Percentiles rank a stretch among this genome's conserved stretches.
phyloP scores from a whole-genome alignment of 148 eudicot genomes.

The Gaultheria prostrata region DNA sequence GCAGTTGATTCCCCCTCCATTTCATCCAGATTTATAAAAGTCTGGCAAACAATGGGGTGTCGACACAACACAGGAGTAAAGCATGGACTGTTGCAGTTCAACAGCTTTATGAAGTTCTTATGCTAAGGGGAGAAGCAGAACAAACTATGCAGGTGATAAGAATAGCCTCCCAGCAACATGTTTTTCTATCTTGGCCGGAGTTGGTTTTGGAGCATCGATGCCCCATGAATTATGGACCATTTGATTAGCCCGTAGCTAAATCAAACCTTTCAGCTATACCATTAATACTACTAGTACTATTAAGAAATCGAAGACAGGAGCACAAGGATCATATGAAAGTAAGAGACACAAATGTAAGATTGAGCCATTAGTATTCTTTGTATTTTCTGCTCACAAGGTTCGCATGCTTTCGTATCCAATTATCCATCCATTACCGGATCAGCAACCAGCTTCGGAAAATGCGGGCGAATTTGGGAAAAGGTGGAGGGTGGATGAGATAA shows the following conservation, averaged over 20 bases:
- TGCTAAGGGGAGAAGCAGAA: neutral
- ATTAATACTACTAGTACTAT: neutral
- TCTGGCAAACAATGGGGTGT: neutral
- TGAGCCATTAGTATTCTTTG: neutral
- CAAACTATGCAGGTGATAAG: neutral
- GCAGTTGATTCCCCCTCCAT: neutral
- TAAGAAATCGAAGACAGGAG: neutral
- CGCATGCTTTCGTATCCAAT: neutral
- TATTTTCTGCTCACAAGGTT: neutral
- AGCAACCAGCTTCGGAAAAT: neutral
- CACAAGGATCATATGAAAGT: neutral
- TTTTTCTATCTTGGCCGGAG: neutral
- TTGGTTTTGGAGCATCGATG: neutral
- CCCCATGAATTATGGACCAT: neutral
- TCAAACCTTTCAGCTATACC: neutral
- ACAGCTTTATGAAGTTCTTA: neutral
- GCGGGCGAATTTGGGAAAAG: neutral
- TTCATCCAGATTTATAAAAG: neutral
- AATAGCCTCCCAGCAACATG: neutral
- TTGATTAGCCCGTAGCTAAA: neutral
- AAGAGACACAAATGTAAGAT: neutral
- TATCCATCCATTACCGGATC: neutral
- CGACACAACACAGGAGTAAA: neutral
- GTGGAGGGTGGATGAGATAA: too few relatives aligned
- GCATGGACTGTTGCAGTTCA: neutral